Percentiles rank a stretch among this genome's conserved stretches.
phyloP scores from a whole-genome alignment of 1,284 basidiomycete species.

The Ustilago loliicola region DNA sequence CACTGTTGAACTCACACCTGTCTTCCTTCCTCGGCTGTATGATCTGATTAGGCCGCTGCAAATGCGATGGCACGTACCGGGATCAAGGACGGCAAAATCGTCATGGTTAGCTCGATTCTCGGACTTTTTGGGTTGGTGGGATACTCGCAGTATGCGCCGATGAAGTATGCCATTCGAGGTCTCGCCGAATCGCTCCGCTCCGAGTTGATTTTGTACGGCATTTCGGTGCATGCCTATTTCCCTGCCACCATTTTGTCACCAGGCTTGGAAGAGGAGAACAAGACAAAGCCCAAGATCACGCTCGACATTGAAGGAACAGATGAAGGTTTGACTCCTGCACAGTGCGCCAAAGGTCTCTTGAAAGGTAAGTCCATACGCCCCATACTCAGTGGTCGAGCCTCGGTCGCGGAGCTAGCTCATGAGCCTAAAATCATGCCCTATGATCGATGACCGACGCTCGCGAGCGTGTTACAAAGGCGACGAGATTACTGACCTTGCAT shows the following conservation, averaged over 20 bases:
- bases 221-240: conserved; percentile 87
- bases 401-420: neutral
- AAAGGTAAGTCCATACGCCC: conserved; percentile 73
- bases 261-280: conserved; percentile 84
- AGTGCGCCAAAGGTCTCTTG: conserved; percentile 78
- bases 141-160: conserved; percentile 86
- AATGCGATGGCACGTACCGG: conserved; percentile 79
- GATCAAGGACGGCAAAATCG: conserved; percentile 78
- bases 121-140: conserved; percentile 86
- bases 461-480: neutral
- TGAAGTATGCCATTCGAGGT: conserved; percentile 89
- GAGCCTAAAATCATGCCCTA: neutral
- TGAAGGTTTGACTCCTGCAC: conserved; percentile 77
- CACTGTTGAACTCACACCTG: neutral
- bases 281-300: conserved; percentile 83
- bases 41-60: conserved; percentile 76
- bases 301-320: conserved; percentile 86
- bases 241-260: conserved; percentile 87
- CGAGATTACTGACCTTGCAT: neutral
- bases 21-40: neutral
- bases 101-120: conserved; percentile 85
- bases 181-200: conserved; percentile 87
- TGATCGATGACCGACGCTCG: conserved; percentile 8
- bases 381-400: neutral
- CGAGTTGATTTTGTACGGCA: conserved; percentile 84